A percentile compares a stretch with the other conserved stretches of the same genome.
Evolutionary conservation across 129 eudicot species (phyloP).

Genomic region (Helianthus tuberosus): DNA sequence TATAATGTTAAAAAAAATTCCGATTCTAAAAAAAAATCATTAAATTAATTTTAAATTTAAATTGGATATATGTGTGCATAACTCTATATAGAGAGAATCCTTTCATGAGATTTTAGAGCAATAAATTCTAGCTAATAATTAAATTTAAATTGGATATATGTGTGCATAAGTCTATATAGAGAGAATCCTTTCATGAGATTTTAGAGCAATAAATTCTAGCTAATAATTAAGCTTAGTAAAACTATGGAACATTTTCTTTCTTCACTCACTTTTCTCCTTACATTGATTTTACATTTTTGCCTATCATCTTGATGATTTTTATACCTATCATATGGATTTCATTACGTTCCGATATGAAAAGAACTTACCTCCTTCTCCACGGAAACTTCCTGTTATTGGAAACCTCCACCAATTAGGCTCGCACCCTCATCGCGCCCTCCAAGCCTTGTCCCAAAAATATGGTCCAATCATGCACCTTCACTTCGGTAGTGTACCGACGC

Average conservation of each 20-base stretch:
- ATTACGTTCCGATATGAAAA: not conserved
- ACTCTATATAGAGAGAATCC: not conserved
- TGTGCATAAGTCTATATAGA: not conserved
- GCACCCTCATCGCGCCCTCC: constrained; percentile 18
- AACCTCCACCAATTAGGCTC: constrained; percentile 24
- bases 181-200: not conserved
- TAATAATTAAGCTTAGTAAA: not conserved
- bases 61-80: not conserved
- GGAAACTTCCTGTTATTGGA: constrained; percentile 3
- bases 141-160: not conserved
- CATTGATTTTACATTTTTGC: not conserved
- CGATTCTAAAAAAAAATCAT: no score
- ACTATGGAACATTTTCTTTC: not conserved
- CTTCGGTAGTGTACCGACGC: constrained; percentile 1
- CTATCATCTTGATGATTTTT: constrained; percentile 1
- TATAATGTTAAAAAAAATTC: no score
- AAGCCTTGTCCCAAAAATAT: not conserved
- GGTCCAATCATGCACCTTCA: constrained; percentile 19
- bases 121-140: not conserved
- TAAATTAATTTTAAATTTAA: no score
- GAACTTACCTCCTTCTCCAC: constrained; percentile 14
- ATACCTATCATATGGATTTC: not conserved
- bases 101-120: not conserved
- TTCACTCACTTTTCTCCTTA: not conserved
- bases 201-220: not conserved